Conservation (phyloP, 1,284 basidiomycete genomes). For the Tylopilus sp. region DNA sequence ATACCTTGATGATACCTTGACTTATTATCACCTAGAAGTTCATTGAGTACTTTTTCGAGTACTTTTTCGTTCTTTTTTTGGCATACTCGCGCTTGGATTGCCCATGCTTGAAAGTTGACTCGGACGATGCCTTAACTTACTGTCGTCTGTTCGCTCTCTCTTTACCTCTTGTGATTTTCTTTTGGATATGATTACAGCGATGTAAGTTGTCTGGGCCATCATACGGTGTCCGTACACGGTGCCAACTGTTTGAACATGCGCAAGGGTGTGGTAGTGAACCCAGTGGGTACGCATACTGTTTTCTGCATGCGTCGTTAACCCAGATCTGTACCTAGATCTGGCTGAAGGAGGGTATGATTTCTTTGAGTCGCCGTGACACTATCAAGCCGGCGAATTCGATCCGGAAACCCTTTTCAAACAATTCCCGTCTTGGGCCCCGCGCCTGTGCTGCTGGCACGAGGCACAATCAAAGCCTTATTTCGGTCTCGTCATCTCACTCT, state of each 20-base stretch:
- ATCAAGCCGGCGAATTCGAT: no score
- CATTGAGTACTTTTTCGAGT: background rate
- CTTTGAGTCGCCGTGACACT: no score
- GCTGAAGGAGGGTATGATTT: no score
- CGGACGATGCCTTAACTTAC: background rate
- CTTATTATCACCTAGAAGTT: constrained; percentile 1
- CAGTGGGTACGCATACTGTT: no score
- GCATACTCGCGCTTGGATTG: background rate
- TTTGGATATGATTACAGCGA: background rate
- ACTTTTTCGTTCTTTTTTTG: background rate
- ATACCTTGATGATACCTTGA: constrained; percentile 4
- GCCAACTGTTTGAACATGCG: background rate
- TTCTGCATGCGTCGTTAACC: no score
- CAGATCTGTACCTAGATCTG: no score
- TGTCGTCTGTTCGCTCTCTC: background rate
- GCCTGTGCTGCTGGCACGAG: no score
- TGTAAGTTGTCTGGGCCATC: background rate
- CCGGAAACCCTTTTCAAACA: no score
- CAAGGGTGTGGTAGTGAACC: background rate
- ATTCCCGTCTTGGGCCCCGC: no score
- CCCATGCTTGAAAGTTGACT: background rate
- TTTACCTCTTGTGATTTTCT: background rate
- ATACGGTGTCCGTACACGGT: background rate
- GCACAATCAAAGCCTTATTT: no score
- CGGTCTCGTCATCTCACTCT: no score